Percentiles rank a stretch among this genome's conserved stretches.
phyloP scores from a whole-genome alignment of 73 alveolate genomes.

The Paramecium octaurelia region DNA sequence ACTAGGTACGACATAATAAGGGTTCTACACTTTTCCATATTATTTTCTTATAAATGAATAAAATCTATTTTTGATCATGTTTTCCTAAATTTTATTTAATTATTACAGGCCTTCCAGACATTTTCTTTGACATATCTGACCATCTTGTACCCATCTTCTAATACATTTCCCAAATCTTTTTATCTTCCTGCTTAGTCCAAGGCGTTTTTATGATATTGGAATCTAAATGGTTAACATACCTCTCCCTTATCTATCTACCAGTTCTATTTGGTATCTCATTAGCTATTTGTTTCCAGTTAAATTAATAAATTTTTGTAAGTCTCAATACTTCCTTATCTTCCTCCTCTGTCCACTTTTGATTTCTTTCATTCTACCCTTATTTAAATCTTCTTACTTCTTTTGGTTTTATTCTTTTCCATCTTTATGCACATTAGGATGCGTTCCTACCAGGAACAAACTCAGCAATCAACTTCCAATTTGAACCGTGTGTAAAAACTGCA shows the following conservation, averaged over 20 bases:
- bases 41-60: conserved; percentile 40
- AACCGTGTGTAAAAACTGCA: background rate
- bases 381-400: background rate
- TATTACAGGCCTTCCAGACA: conserved; percentile 58
- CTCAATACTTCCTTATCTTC: conserved; percentile 47
- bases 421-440: conserved; percentile 58
- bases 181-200: conserved; percentile 89
- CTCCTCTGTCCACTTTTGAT: conserved; percentile 54
- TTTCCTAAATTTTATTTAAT: background rate
- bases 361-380: conserved; percentile 34
- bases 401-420: conserved; percentile 58
- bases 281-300: conserved; percentile 57
- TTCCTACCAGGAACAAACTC: conserved; percentile 51
- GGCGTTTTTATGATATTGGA: conserved; percentile 86
- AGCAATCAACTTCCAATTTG: conserved; percentile 55
- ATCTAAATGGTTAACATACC: conserved; percentile 96
- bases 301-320: conserved; percentile 21
- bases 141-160: conserved; percentile 53
- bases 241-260: conserved; percentile 95
- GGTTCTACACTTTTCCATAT: conserved; percentile 21
- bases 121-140: conserved; percentile 53
- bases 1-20: background rate
- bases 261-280: conserved; percentile 59
- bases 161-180: conserved; percentile 53
- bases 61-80: conserved; percentile 58